These are phyloP conservation scores for Aspergillus vadensis DNA, from an alignment of 2,329 filamentous ascomycete species.

Conservation along the genomic window DNA sequence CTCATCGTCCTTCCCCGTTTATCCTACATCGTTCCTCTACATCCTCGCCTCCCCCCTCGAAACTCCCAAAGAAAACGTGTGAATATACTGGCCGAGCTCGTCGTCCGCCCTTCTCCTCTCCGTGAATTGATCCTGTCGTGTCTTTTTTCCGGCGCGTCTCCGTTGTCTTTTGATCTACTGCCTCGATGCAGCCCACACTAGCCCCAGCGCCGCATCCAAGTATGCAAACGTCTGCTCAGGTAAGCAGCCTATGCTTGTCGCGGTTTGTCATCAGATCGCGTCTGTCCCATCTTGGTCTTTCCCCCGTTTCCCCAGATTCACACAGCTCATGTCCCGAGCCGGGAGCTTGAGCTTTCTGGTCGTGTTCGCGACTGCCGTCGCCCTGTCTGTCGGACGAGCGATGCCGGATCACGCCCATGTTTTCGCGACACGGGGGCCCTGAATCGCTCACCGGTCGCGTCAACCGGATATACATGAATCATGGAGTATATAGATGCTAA, in stretches of 20 bases:
- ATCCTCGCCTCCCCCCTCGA: constrained; percentile 12
- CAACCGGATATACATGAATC: neutral
- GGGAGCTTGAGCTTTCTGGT: neutral
- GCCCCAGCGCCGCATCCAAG: constrained; percentile 52
- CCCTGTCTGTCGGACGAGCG: neutral
- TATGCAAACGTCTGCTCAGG: constrained; percentile 55
- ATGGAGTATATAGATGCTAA: constrained; percentile 11
- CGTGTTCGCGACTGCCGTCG: constrained; percentile 2
- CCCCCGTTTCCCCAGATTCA: constrained; percentile 13
- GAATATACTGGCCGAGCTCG: constrained; percentile 7
- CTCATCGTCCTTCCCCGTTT: constrained; percentile 34
- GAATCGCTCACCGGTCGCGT: constrained; percentile 16
- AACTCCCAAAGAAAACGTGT: constrained; percentile 11
- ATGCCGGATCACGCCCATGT: constrained; percentile 11
- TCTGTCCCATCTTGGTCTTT: constrained; percentile 12
- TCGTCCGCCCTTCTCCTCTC: constrained; percentile 6
- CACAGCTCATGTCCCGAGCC: neutral
- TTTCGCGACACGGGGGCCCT: neutral
- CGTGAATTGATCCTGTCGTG: constrained; percentile 20
- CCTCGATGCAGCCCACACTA: constrained; percentile 49
- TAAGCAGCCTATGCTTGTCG: constrained; percentile 48
- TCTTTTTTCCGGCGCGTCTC: constrained; percentile 21
- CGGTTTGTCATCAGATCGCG: constrained; percentile 42
- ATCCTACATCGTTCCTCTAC: constrained; percentile 22
- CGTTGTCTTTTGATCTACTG: constrained; percentile 17